A percentile compares a stretch with the other conserved stretches of the same genome.
Evolutionary conservation across 306 rosid species (phyloP).

Genomic region (Cicer arietinum): DNA sequence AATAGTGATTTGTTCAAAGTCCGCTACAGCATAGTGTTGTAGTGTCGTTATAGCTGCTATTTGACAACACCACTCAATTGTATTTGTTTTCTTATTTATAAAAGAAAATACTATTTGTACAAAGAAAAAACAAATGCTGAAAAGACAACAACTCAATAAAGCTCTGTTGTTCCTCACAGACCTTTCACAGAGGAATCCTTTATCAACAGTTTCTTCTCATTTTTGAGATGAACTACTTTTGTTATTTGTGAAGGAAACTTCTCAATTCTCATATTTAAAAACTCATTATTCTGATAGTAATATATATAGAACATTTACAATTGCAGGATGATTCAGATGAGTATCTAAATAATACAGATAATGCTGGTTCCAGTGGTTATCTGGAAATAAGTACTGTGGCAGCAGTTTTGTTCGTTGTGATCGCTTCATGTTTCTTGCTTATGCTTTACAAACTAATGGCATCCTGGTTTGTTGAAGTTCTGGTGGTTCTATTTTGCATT

Average conservation of each 20-base stretch:
- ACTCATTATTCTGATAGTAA: constrained; percentile 25
- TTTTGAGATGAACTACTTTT: constrained; percentile 15
- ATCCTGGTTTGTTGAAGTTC: constrained; percentile 78
- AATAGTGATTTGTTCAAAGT: too few relatives aligned
- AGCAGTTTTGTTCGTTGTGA: constrained; percentile 79
- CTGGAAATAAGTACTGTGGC: constrained; percentile 81
- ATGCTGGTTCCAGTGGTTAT: constrained; percentile 66
- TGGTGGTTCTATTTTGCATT: constrained; percentile 88
- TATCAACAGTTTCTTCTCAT: neutral
- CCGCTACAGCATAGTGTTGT: too few relatives aligned
- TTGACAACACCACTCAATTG: neutral
- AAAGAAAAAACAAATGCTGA: neutral
- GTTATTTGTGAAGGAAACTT: constrained; percentile 18
- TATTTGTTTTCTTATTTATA: neutral
- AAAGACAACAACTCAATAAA: constrained; percentile 2
- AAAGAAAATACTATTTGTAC: constrained; percentile 1
- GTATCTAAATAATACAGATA: constrained; percentile 50
- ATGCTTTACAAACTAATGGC: constrained; percentile 95
- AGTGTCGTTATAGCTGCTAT: too few relatives aligned
- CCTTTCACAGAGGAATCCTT: neutral
- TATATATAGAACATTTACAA: constrained; percentile 22
- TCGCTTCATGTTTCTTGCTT: constrained; percentile 88
- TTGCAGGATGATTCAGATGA: constrained; percentile 85
- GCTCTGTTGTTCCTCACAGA: constrained; percentile 11
- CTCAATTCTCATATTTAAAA: constrained; percentile 24